Percentiles rank a stretch among this genome's conserved stretches.
These are phyloP conservation scores for Grosmannia penicillata DNA, from an alignment of 2,329 filamentous ascomycete genomes.

Conservation along the genomic window DNA sequence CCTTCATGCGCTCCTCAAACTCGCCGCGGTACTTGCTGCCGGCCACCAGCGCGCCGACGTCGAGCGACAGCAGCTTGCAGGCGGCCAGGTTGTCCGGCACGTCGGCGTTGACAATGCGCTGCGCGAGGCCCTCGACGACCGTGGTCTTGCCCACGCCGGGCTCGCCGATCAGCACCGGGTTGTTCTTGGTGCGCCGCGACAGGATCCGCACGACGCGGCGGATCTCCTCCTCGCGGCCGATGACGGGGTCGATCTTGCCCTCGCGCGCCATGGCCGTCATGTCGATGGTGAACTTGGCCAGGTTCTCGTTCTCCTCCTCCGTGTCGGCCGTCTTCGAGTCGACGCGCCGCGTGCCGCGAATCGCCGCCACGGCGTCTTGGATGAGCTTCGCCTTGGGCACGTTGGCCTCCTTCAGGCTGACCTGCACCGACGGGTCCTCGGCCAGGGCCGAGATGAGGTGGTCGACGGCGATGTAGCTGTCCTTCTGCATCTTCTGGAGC, in stretches of 20 bases:
- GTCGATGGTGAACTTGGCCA: slow-evolving; percentile 97
- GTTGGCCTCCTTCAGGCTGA: slow-evolving; percentile 68
- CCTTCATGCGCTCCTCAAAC: slow-evolving; percentile 99
- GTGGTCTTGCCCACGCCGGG: slow-evolving; percentile 98
- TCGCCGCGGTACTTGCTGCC: slow-evolving; percentile 98
- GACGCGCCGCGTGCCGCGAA: slow-evolving; percentile 82
- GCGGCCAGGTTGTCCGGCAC: slow-evolving; percentile 89
- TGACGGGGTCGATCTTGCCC: slow-evolving; percentile 95
- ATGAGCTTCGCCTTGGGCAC: slow-evolving; percentile 83
- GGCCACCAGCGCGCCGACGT: slow-evolving; percentile 87
- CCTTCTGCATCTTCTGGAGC: slow-evolving; percentile 92
- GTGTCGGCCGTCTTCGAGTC: slow-evolving; percentile 93
- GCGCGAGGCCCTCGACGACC: slow-evolving; percentile 88
- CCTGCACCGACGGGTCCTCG: slow-evolving; percentile 64
- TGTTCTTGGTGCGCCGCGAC: slow-evolving; percentile 92
- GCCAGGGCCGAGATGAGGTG: slow-evolving; percentile 78
- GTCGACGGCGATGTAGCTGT: slow-evolving; percentile 86
- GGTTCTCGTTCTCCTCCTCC: slow-evolving; percentile 84
- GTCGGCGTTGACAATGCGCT: slow-evolving; percentile 91
- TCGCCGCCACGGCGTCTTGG: slow-evolving; percentile 78
- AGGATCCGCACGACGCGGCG: slow-evolving; percentile 82
- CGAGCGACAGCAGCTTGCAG: slow-evolving; percentile 86
- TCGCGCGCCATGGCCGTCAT: slow-evolving; percentile 95
- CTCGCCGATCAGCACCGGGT: slow-evolving; percentile 93
- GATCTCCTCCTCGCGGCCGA: slow-evolving; percentile 92